Evolutionary conservation across 2,329 filamentous ascomycete genomes (phyloP).

Genomic region (Arthrobotrys conoides): DNA sequence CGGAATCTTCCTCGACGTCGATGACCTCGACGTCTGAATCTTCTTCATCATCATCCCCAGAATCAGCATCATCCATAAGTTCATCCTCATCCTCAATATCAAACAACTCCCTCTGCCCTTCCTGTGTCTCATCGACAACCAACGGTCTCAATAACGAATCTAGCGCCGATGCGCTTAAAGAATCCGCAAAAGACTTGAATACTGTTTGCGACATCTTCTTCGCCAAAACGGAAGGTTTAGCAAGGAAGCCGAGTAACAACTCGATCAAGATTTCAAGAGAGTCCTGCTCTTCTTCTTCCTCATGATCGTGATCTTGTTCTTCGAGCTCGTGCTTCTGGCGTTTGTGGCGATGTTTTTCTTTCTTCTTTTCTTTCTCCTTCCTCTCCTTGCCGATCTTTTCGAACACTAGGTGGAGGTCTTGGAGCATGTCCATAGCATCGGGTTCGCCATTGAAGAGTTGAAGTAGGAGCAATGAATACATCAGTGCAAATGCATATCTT

Average conservation of each 20-base stretch:
- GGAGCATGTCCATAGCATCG: slow-evolving; percentile 75
- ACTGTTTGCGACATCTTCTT: slow-evolving; percentile 89
- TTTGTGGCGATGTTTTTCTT: slow-evolving; percentile 35
- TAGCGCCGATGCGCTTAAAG: slow-evolving; percentile 81
- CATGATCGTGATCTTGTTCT: slow-evolving; percentile 68
- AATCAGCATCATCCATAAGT: slow-evolving; percentile 69
- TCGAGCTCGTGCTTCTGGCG: slow-evolving; percentile 20
- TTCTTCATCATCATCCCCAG: slow-evolving; percentile 68
- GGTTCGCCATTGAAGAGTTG: slow-evolving; percentile 91
- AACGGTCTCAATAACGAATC: slow-evolving; percentile 78
- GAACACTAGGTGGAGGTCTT: slow-evolving; percentile 63
- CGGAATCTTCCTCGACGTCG: slow-evolving; percentile 68
- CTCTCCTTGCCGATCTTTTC: slow-evolving; percentile 61
- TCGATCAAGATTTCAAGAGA: slow-evolving; percentile 84
- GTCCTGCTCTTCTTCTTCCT: slow-evolving; percentile 71
- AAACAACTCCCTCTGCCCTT: slow-evolving; percentile 89
- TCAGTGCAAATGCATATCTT: slow-evolving; percentile 76
- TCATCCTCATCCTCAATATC: slow-evolving; percentile 74
- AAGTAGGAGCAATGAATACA: slow-evolving; percentile 86
- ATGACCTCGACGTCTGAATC: slow-evolving; percentile 68
- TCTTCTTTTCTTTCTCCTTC: slow-evolving; percentile 53
- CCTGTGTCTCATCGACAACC: slow-evolving; percentile 81
- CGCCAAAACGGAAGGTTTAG: slow-evolving; percentile 86
- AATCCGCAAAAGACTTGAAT: slow-evolving; percentile 83
- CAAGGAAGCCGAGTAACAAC: slow-evolving; percentile 89